These are phyloP conservation scores for Nannizzia gypsea DNA, from an alignment of 2,329 filamentous ascomycete species.

Conservation along the genomic window DNA sequence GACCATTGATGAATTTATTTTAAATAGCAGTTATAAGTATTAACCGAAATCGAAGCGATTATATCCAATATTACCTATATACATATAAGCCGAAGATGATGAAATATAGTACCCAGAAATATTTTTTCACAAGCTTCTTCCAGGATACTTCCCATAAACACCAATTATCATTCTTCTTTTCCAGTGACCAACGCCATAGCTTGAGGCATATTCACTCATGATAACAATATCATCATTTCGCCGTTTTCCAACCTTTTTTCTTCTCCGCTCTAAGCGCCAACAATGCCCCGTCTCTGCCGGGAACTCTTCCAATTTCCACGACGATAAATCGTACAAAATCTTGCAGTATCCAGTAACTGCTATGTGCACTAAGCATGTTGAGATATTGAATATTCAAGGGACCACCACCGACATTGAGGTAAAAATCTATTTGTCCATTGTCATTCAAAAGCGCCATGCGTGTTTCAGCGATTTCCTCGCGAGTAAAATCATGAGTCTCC, in stretches of 20 bases:
- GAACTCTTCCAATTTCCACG: constrained; percentile 66
- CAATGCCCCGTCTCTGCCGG: constrained; percentile 52
- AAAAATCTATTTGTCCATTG: constrained; percentile 92
- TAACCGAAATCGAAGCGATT: background rate
- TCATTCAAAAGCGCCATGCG: constrained; percentile 83
- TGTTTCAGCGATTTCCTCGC: constrained; percentile 84
- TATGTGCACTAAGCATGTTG: constrained; percentile 93
- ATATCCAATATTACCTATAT: background rate
- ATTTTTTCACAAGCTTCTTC: background rate
- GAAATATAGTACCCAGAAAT: background rate
- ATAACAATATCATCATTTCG: constrained; percentile 6
- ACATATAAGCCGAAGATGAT: background rate
- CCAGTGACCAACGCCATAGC: background rate
- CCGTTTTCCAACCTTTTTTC: constrained; percentile 40
- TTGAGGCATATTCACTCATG: background rate
- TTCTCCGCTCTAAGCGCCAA: constrained; percentile 43
- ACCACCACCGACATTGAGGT: constrained; percentile 68
- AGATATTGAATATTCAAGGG: constrained; percentile 90
- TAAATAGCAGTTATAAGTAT: background rate
- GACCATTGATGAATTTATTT: background rate
- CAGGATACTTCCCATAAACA: background rate
- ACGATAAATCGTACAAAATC: constrained; percentile 90
- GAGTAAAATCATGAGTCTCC: constrained; percentile 87
- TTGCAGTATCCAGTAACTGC: constrained; percentile 77
- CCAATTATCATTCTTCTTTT: background rate